Base-by-base conservation (phyloP, 768 basidiomycete species). In the Hericium erinaceus region DNA sequence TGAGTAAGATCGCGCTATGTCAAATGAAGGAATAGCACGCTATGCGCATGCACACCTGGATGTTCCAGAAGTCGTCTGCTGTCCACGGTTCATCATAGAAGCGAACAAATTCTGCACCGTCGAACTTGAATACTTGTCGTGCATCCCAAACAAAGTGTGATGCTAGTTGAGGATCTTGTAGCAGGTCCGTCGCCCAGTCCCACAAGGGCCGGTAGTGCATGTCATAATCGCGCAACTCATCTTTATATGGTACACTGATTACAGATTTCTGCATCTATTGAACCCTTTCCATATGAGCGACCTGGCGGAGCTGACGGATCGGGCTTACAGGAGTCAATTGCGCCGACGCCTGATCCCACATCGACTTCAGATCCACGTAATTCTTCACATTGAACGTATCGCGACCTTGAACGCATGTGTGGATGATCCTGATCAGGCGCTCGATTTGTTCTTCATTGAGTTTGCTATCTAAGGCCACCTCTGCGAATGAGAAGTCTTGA, bases 21-120 rank as follows among this genome's bases (percentile, higher is more conserved):
- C 22, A 2, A 22, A 22, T 22, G 22, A 22, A 22, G 22, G 22
- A 22, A 22, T 22, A 22, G 22, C 22, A 22, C 22, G 22, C 22
- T 22, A 22, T 22, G 22, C 22, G 22, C 22, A 22, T 22, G 62
- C 33, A 60, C 16, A 74, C 75, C 66, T 76, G 72, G 5, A 70
- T 62, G 4, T 73, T 60, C 74, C 74, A 76, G 24, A 66, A 74
- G 2, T 44, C 16, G 39, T 74, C 52, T 2, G 67, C 74, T 12
- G 72, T 74, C 68, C 73, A 74, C 4, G 74, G 74, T 44, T 77
- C 72, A 54, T 72, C 59, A 26, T 67, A 55, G 52, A 74, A 69
- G 0, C 66, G 60, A 8, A 68, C 61, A 52, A 68, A 75, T 2
- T 22, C 6, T 11, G 51, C 46, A 0, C 65, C 68, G 60, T 72